Conservation (phyloP, 2,329 filamentous ascomycete species). For the Venturiaceae sp. region DNA sequence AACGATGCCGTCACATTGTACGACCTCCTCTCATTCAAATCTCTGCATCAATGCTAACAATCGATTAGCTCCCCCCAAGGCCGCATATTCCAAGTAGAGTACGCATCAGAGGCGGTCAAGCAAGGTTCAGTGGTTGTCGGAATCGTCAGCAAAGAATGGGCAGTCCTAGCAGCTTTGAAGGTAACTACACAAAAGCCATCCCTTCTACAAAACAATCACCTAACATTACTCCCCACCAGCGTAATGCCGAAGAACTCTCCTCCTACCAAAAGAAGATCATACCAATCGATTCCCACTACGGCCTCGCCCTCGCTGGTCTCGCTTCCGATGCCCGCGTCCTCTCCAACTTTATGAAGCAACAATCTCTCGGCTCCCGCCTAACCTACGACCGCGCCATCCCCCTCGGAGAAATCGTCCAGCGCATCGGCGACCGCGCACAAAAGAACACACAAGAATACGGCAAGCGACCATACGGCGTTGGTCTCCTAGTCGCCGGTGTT, state of each 20-base stretch:
- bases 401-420: constrained; percentile 75
- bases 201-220: neutral
- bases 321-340: constrained; percentile 97
- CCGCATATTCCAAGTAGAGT: constrained; percentile 99
- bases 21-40: constrained; percentile 25
- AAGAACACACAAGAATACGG: constrained; percentile 97
- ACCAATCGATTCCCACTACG: constrained; percentile 88
- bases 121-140: constrained; percentile 97
- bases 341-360: constrained; percentile 99
- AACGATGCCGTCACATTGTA: constrained; percentile 99
- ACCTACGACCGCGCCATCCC: constrained; percentile 93
- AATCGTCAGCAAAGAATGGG: constrained; percentile 95
- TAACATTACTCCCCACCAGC: constrained; percentile 40
- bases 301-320: constrained; percentile 90
- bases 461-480: constrained; percentile 91
- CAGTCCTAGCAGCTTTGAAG: constrained; percentile 93
- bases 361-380: constrained; percentile 89
- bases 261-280: constrained; percentile 99
- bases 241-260: constrained; percentile 97
- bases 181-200: constrained; percentile 36
- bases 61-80: constrained; percentile 81
- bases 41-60: constrained; percentile 7
- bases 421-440: constrained; percentile 94
- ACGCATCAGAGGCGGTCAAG: constrained; percentile 97
- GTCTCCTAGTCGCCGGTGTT: constrained; percentile 83